Evolutionary conservation across 2,329 filamentous ascomycete genomes (phyloP), one percentile per base, ranked within the genome.

Genomic region (Aspergillus neotritici): DNA sequence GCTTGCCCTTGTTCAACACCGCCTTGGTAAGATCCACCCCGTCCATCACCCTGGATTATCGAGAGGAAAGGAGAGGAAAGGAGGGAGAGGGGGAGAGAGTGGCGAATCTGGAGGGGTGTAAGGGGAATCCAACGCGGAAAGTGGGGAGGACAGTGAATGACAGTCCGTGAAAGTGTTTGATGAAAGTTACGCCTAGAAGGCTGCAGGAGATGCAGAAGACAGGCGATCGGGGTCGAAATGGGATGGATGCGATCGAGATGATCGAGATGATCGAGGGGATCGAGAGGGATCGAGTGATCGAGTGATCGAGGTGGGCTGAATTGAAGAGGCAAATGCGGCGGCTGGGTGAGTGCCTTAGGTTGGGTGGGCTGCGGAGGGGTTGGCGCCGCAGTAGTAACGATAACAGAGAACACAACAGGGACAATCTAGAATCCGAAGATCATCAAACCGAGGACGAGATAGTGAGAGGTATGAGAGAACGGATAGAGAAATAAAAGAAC

Each of bases 1-100:
- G 77, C 66, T 83, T 83, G 45, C 78, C 79, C 68, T 82, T 82
- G 65, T 78, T 78, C 66, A 82, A 76, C 58, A 79, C 78, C 44
- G 77, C 76, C 66, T 82, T 80, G 60, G 79, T 81, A 60, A 81
- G 75, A 57, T 80, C 77, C 61, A 72, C 73, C 61, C 79, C 77
- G 71, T 82, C 82, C 79, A 82, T 82, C 78, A 50, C 50, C 44
- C n/a, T n/a, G n/a, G 49, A 51, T 45, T 14, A 37, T 28, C 21
- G 30, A 36, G 21, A 31, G 37, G 31, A 31, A 42, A 48, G 42
- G 37, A 32, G 37, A 30, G 33, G 37, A 40, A 30, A 32, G 14
- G 31, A 30, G 34, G 25, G 34, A 36, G 14, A 3, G 4, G 17
- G 17, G 17, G 17, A 6, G 17, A 6, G 48, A 51, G 45, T 21